Base-by-base conservation (phyloP, 176 grass and related monocot genomes). In the Microstegium vimineum region DNA sequence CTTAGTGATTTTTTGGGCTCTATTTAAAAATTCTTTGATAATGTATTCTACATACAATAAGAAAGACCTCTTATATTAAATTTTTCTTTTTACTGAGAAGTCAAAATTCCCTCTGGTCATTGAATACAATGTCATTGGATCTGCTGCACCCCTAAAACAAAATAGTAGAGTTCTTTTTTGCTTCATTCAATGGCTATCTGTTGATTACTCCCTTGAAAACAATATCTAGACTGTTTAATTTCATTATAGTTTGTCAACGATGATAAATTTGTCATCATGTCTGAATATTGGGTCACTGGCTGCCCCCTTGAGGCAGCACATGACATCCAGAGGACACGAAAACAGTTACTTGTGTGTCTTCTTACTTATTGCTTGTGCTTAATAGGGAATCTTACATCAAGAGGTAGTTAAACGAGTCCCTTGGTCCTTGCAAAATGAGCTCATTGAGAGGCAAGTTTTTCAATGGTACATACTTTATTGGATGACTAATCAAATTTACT, bases 401-500 rank as follows among this genome's bases (percentile, higher is more conserved):
- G 20, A 10, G 52, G 52, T 8, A n/a, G 2, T n/a, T 56, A 56
- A 56, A 56, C 22, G 51, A 22, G 22, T 56, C 51, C 20, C 51
- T n/a, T 56, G 51, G 18, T 56, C 51, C 7, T n/a, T 18, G 10
- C 10, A 38, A 30, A n/a, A 60, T 49, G 23, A 62, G 41, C 10
- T 38, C 32, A 5, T 25, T 25, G 65, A n/a, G n/a, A n/a, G n/a
- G n/a, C n/a, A n/a, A n/a, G 75, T 68, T 84, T 69, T 51, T 28
- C 62, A 68, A 84, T 25, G 49, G 49, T 69, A 56, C 3, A 10
- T 84, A 70, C 69, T 80, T 79, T 38, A 67, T 62, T 80, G 68
- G 86, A 27, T 37, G 30, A 22, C 67, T n/a, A 60, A 8, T 46
- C 3, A 25, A 10, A 25, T 28, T 22, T n/a, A 9, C 2, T n/a